Conservation (phyloP, 179 eudicot species). For the Silene coronaria region DNA sequence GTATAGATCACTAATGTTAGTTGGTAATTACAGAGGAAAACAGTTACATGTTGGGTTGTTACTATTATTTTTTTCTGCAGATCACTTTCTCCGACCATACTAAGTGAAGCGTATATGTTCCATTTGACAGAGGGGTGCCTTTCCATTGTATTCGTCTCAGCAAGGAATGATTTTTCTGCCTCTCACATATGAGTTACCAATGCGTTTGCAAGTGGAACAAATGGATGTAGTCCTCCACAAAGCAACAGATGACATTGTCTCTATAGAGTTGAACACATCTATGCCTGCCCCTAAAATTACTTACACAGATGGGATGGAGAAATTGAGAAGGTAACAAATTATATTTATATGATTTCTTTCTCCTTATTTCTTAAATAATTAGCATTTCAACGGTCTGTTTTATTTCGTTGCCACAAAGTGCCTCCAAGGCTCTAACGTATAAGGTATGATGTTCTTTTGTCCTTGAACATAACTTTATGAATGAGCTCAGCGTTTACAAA, state of each 20-base stretch:
- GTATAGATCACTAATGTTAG: neutral
- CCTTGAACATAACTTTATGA: neutral
- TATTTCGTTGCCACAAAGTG: neutral
- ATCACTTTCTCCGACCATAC: conserved; percentile 22
- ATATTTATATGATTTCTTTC: neutral
- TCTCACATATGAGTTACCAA: conserved; percentile 57
- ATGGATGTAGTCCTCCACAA: conserved; percentile 80
- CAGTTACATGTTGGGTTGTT: conserved; percentile 16
- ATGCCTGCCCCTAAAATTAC: conserved; percentile 43
- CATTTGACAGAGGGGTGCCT: conserved; percentile 75
- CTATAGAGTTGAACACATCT: conserved; percentile 56
- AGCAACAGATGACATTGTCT: conserved; percentile 87
- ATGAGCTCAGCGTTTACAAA: neutral
- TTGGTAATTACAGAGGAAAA: conserved; percentile 6
- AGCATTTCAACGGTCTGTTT: neutral
- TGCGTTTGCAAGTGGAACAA: conserved; percentile 59
- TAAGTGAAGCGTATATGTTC: conserved; percentile 31
- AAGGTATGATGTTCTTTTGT: neutral
- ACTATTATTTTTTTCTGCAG: conserved; percentile 4
- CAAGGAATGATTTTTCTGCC: conserved; percentile 63
- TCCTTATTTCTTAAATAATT: neutral
- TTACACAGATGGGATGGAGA: conserved; percentile 64
- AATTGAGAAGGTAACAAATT: conserved; percentile 55
- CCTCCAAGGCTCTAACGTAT: neutral
- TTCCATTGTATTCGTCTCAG: conserved; percentile 44